Evolutionary conservation across 345 rosid species (phyloP), one percentile per base, ranked within the genome.

Genomic region (Chamaenerion angustifolium): DNA sequence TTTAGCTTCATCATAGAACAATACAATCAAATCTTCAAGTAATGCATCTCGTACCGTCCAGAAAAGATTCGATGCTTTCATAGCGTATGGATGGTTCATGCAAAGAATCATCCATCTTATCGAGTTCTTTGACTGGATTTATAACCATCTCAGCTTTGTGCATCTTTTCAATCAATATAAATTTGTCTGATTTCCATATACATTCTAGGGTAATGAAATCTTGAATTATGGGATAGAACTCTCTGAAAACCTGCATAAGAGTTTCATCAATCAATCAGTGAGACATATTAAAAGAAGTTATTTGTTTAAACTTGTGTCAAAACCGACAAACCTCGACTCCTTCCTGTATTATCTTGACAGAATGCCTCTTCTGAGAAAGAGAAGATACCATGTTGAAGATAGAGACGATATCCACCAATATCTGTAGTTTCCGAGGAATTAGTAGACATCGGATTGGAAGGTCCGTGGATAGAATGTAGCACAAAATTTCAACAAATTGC

Each of bases 321-420:
- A 25, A 15, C 12, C 8, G 45, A 62, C 79, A 40, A 8, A 86
- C 95, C 95, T 81, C 96, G 59, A 83, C 52, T 62, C 89, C 85
- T 43, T 80, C 77, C 52, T 73, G 71, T 10, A 58, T 73, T 68
- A 92, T 69, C 67, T 76, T 83, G 18, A 76, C 69, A 53, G 87
- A 80, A 43, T 86, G 98, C 72, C 80, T 82, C 73, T 71, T 70
- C 60, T 70, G 74, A 42, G 93, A 83, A 51, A 74, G 56, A 56
- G 83, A 75, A 48, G 81, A 66, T 37, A 83, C 95, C 41, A 45
- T 52, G 70, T 86, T 86, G 73, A 81, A 83, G 58, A 77, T 66
- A 10, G 73, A 56, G 57, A 83, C 93, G 40, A 65, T 67, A 49
- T 86, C 96, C 47, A 90, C 72, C 55, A 92, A 69, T 63, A 92